Base-by-base conservation (phyloP, 805 yeast species). In the Huiozyma naganishii region DNA sequence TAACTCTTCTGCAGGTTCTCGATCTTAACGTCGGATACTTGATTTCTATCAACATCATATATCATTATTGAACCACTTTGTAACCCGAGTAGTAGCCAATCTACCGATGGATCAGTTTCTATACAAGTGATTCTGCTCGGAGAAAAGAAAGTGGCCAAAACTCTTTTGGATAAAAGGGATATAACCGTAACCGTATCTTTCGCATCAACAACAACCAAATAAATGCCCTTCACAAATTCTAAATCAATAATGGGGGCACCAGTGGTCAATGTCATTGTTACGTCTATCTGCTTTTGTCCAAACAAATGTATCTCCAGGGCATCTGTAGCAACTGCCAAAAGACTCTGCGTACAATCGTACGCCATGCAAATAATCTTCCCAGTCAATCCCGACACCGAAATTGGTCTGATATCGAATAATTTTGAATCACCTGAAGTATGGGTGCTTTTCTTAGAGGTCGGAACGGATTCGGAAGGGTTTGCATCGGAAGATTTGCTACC, bases 301-400 rank as follows among this genome's bases (percentile, higher is more conserved):
- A 79, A 81, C 5, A 92, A 81, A 50, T 84, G 79, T n/a, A 92
- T 69, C 38, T 77, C 76, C 34, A 86, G 83, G 6, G 66, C 57
- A 30, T 71, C 77, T 0, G 95, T 86, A 3, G 87, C 81, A 0
- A 87, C 67, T 0, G 96, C 97, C 52, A 88, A 62, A 28, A 92
- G 69, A 43, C 92, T 77, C 61, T 92, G 98, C 1, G 85, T 79
- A 3, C 95, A 95, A 59, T 92, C 97, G 62, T 72, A 84, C 0
- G 92, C 94, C 35, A 79, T 58, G 0, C 85, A 77, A 32, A 76
- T 66, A 7, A 84, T 74, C 10, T 73, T 72, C 9, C 94, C 90
- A 12, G 72, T 68, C 32, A 82, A 55, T 2, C 92, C 92, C 53
- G 75, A 79, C 48, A 59, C 54, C 36, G 54, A 52, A 7, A 65